Evolutionary conservation across 2,329 filamentous ascomycete species (phyloP), one percentile per base, ranked within the genome.

Genomic region (Hyphodiscus sp.): DNA sequence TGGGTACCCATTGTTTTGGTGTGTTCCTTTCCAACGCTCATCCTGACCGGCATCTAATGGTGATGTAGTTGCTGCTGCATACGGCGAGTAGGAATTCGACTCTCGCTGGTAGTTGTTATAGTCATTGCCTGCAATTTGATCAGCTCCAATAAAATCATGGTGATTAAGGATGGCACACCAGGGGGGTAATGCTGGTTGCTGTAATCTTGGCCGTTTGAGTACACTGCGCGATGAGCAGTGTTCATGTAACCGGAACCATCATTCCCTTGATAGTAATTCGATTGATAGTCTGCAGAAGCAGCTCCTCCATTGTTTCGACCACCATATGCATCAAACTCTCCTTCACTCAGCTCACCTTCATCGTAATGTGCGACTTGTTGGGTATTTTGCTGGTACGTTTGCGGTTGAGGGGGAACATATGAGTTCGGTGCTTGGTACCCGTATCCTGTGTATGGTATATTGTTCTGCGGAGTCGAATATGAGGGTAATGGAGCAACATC

Each of bases 281-380:
- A 41, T 10, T 55, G 55, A 57, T 62, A 61, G 23, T 48, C 51
- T 33, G 47, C 46, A 23, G 48, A 33, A 20, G 55, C 45, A 30
- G 50, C 54, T 46, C 58, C 57, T 2, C 33, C 33, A 38, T 13
- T 38, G 16, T 38, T 13, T 38, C 13, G 33, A 10, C 33, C 33
- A 38, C 33, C 6, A 53, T 42, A 23, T 55, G 43, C 78, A 48
- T 82, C 78, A 47, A 78, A 75, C 61, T 86, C 83, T 18, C 76
- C 80, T 62, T 92, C 89, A 58, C 82, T 87, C 29, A 94, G 68
- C 67, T 95, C 89, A 16, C 87, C 88, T 63, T 95, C 89, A 64
- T 94, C 88, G 23, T 70, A 63, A 33, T 61, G 57, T 47, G 53
- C 60, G 33, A 49, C 9, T 30, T 50, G 51, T 33, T 54, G 58